phyloP scores from a whole-genome alignment of 2,329 filamentous ascomycete genomes.

The Emydomyces testavorans region DNA sequence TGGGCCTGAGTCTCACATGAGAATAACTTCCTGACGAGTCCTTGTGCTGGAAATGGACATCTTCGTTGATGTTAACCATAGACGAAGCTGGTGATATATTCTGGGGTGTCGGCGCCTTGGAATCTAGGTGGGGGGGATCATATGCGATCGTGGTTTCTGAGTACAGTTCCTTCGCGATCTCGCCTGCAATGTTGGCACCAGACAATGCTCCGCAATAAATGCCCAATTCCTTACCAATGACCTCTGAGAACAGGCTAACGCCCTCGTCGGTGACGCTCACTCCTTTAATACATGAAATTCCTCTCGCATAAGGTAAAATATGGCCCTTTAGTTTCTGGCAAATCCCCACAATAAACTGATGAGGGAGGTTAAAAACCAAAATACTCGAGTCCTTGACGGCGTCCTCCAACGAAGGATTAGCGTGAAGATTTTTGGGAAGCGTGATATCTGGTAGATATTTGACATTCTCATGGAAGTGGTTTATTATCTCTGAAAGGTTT shows the following conservation, averaged over 20 bases:
- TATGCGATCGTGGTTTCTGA: slow-evolving; percentile 96
- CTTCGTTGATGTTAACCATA: slow-evolving; percentile 34
- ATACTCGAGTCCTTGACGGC: slow-evolving; percentile 76
- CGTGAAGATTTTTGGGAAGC: slow-evolving; percentile 58
- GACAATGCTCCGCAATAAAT: slow-evolving; percentile 96
- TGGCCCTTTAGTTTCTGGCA: slow-evolving; percentile 77
- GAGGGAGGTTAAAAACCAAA: slow-evolving; percentile 89
- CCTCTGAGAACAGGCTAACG: slow-evolving; percentile 84
- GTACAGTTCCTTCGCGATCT: slow-evolving; percentile 92
- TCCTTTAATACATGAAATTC: slow-evolving; percentile 96
- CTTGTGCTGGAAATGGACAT: slow-evolving; percentile 48
- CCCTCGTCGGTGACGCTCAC: slow-evolving; percentile 82
- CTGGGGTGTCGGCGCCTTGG: slow-evolving; percentile 55
- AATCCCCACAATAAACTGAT: slow-evolving; percentile 75
- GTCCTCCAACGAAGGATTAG: slow-evolving; percentile 43
- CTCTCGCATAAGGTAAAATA: slow-evolving; percentile 81
- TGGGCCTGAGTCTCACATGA: slow-evolving; percentile 58
- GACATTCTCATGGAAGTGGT: slow-evolving; percentile 85
- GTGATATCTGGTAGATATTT: slow-evolving; percentile 90
- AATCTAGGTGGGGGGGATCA: slow-evolving; percentile 82
- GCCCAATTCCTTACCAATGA: slow-evolving; percentile 76
- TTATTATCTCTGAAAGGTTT: slow-evolving; percentile 86
- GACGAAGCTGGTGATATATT: slow-evolving; percentile 43
- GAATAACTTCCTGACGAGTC: slow-evolving; percentile 57
- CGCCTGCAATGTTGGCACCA: slow-evolving; percentile 89